Evolutionary conservation across 2,329 filamentous ascomycete species (phyloP), one percentile per base, ranked within the genome.

Genomic region (Aspergillus tanneri): DNA sequence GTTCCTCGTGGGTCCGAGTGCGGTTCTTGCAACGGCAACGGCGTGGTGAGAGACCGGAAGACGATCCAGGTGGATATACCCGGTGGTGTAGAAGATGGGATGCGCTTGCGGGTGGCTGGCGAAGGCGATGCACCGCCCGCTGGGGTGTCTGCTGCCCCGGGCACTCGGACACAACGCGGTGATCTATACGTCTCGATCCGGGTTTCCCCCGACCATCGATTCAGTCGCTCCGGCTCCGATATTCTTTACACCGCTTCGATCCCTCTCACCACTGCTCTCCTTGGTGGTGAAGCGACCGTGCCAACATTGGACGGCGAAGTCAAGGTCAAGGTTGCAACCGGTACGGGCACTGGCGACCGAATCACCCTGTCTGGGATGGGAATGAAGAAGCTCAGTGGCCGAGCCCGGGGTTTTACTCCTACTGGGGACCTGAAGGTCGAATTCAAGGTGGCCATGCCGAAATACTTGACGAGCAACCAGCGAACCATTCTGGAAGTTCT

Each of bases 401-500:
- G 89, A 39, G 39, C 56, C 5, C 80, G 84, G 47, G 82, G 79
- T 24, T 66, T 66, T 45, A 63, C 55, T 24, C 80, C 79, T 30
- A 82, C 79, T 23, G 93, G 93, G 55, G 93, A 99, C 65, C 74
- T 99, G 51, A 86, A 84, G 66, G 90, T 99, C 5, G 92, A 99
- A 69, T 99, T 96, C 80, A 90, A 90, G 69, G 88, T 99, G 37
- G 77, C 82, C 46, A 96, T 97, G 89, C 93, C 93, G 37, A 97
- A 96, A 73, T 96, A 92, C 63, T 78, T 99, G 56, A 90, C 82
- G 46, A 82, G 87, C 37, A 97, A 96, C 73, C 91, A 99, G 75
- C 82, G 93, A 45, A 95, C 89, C 1, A 87, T 99, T 50, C 74
- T 95, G 36, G 93, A 99, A 75, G 92, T 97, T 83, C 82, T 99